phyloP scores from a whole-genome alignment of 164 flowering plant genomes.

The Saururus chinensis region DNA sequence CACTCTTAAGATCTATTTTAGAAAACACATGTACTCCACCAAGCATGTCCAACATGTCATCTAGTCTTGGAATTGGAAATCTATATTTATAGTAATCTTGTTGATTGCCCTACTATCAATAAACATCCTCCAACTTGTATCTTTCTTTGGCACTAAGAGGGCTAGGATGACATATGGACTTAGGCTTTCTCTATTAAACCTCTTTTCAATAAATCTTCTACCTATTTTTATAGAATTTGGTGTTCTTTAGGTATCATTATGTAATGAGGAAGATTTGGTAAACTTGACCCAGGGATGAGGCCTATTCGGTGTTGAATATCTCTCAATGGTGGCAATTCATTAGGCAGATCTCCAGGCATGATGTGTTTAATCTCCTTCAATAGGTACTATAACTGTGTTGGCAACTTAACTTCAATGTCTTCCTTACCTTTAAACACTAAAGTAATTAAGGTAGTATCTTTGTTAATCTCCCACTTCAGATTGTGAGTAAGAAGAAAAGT shows the following conservation, averaged over 20 bases:
- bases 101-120: not conserved
- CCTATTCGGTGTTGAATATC: not conserved
- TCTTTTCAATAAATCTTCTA: no score
- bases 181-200: not conserved
- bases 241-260: no score
- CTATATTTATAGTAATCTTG: not conserved
- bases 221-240: no score
- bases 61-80: no score
- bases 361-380: not conserved
- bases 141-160: no score
- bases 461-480: no score
- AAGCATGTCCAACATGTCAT: not conserved
- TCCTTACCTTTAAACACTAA: not conserved
- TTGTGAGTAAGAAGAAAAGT: no score
- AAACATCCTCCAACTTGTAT: not conserved
- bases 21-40: not conserved
- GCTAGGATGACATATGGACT: not conserved
- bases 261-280: no score
- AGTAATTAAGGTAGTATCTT: not conserved
- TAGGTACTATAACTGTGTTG: not conserved
- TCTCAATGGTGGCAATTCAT: not conserved
- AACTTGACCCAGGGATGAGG: not conserved
- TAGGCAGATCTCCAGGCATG: not conserved
- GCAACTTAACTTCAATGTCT: not conserved
- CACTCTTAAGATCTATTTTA: not conserved